Conservation (phyloP, 768 basidiomycete genomes). For the Leccinum subgranulosum region DNA sequence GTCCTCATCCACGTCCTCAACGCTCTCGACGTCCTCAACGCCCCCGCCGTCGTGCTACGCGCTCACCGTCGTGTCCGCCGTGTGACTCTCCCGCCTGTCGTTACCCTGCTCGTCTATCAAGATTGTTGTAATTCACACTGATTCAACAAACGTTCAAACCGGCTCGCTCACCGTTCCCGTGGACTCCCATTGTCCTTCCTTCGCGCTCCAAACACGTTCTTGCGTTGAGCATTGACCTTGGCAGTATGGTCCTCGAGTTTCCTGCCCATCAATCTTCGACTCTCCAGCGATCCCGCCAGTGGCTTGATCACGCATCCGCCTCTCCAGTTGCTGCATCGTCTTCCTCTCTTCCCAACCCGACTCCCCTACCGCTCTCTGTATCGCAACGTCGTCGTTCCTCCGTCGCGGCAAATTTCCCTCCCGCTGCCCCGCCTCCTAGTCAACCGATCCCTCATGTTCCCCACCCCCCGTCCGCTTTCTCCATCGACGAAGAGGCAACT, state of each 20-base stretch:
- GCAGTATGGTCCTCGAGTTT: conserved; percentile 30
- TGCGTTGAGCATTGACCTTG: background rate
- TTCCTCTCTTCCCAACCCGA: conserved; percentile 30
- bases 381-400: conserved; percentile 68
- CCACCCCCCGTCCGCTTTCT: conserved; percentile 20
- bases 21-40: conserved; percentile 7
- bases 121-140: conserved; percentile 16
- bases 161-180: conserved; percentile 5
- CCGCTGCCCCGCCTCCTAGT: conserved; percentile 68
- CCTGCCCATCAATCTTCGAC: conserved; percentile 28
- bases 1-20: conserved; percentile 5
- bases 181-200: background rate
- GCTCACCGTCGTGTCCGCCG: conserved; percentile 2
- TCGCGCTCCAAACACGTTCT: background rate
- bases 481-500: conserved; percentile 18
- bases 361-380: conserved; percentile 28
- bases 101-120: conserved; percentile 1
- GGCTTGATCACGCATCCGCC: conserved; percentile 27
- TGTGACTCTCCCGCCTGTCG: conserved; percentile 4
- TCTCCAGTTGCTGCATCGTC: conserved; percentile 30
- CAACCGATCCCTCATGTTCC: conserved; percentile 74
- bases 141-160: conserved; percentile 10
- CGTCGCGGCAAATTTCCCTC: conserved; percentile 58
- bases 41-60: conserved; percentile 10
- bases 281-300: conserved; percentile 33